Evolutionary conservation across 495 filamentous ascomycete genomes (phyloP).

Genomic region (Cercophora scortea): DNA sequence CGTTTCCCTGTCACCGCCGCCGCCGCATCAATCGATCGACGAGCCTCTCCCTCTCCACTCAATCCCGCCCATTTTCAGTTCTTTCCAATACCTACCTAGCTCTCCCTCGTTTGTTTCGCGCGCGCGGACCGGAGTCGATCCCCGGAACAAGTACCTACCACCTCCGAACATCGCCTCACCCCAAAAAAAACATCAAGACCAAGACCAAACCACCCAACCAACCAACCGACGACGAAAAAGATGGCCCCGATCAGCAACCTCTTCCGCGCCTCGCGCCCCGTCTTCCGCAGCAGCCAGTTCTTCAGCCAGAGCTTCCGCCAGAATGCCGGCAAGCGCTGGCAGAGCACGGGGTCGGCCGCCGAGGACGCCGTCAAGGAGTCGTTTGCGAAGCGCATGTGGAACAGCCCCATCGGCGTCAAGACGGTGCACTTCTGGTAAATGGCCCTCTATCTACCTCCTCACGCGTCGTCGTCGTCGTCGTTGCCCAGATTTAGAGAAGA

Average conservation of each 20-base stretch:
- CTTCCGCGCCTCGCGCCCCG: constrained; percentile 44
- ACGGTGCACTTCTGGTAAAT: constrained; percentile 97
- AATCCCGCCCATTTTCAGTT: no score
- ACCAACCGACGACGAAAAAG: background rate
- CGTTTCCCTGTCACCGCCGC: no score
- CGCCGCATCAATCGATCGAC: no score
- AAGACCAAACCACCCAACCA: background rate
- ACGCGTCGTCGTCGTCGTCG: background rate
- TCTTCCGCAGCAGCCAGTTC: constrained; percentile 33
- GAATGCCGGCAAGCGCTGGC: constrained; percentile 53
- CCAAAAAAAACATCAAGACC: no score
- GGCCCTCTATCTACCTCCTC: background rate
- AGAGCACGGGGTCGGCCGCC: constrained; percentile 46
- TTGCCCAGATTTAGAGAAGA: no score
- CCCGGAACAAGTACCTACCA: background rate
- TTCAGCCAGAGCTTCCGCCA: constrained; percentile 45
- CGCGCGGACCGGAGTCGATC: no score
- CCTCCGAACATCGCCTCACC: no score
- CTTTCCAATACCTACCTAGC: no score
- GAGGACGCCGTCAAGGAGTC: constrained; percentile 37
- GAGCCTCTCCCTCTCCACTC: no score
- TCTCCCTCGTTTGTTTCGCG: no score
- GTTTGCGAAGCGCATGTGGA: constrained; percentile 68
- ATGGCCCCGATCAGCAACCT: constrained; percentile 32
- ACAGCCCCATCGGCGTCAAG: constrained; percentile 81